Percentiles rank a stretch among this genome's conserved stretches.
Conservation (phyloP, 2,329 filamentous ascomycete species). For the Hypoxylon sp. region DNA sequence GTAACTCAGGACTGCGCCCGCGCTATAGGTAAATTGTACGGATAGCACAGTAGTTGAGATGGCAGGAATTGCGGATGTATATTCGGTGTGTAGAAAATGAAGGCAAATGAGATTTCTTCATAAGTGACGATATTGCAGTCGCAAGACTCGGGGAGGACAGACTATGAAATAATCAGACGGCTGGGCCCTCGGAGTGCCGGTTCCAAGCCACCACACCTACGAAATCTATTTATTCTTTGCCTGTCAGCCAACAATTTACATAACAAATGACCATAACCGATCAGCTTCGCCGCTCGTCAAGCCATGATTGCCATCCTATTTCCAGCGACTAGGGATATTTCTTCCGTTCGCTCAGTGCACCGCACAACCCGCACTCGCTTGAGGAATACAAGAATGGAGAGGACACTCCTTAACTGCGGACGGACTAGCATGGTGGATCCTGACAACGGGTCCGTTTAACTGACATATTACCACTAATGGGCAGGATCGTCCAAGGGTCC, state of each 20-base stretch:
- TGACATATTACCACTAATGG: conserved; percentile 27
- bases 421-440: conserved; percentile 31
- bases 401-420: conserved; percentile 20
- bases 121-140: conserved; percentile 15
- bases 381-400: conserved; percentile 23
- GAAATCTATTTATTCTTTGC: conserved; percentile 33
- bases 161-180: conserved; percentile 39
- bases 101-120: conserved; percentile 9
- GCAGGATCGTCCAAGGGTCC: conserved; percentile 38
- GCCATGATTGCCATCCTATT: conserved; percentile 38
- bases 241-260: conserved; percentile 24
- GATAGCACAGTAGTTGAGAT: conserved; percentile 11
- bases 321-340: conserved; percentile 10
- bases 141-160: conserved; percentile 24
- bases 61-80: conserved; percentile 10
- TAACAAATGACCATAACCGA: conserved; percentile 35
- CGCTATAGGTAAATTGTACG: conserved; percentile 2
- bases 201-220: conserved; percentile 37
- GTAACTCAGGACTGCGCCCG: conserved; percentile 8
- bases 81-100: conserved; percentile 14
- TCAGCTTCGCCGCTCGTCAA: conserved; percentile 33
- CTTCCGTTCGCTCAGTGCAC: conserved; percentile 21
- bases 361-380: conserved; percentile 10
- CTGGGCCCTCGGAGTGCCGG: conserved; percentile 23
- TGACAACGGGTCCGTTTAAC: conserved; percentile 23